A percentile compares a stretch with the other conserved stretches of the same genome.
These are phyloP conservation scores for Globisporangium radiosum DNA, from an alignment of 352 stramenopile species.

Conservation along the genomic window DNA sequence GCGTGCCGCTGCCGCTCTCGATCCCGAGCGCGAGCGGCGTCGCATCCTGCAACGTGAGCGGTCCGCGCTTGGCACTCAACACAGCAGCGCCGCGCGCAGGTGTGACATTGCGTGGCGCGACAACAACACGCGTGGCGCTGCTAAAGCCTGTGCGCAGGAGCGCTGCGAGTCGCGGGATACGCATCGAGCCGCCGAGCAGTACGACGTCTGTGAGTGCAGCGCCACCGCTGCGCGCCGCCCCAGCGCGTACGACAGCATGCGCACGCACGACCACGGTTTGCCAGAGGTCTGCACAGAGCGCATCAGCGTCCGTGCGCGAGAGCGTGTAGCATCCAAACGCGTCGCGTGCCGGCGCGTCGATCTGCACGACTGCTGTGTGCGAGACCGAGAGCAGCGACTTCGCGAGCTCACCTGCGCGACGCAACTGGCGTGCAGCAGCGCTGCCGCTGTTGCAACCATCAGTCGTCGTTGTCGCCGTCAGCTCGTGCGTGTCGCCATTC, in stretches of 20 bases:
- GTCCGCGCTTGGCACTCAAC: constrained; percentile 4
- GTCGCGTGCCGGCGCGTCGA: constrained; percentile 18
- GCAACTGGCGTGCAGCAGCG: constrained; percentile 14
- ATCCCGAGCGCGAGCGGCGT: constrained; percentile 26
- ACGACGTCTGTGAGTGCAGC: constrained; percentile 16
- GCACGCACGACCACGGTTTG: constrained; percentile 6
- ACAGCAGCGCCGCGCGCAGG: constrained; percentile 15
- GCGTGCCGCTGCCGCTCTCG: constrained; percentile 23
- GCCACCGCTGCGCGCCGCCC: background rate
- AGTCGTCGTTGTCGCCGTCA: too few species aligned
- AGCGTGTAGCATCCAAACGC: constrained; percentile 24
- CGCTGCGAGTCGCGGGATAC: constrained; percentile 18
- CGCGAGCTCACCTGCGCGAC: constrained; percentile 27
- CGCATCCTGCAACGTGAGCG: constrained; percentile 15
- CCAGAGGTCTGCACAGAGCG: constrained; percentile 30
- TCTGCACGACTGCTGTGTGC: constrained; percentile 19
- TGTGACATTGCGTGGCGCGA: background rate
- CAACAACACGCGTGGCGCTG: constrained; percentile 4
- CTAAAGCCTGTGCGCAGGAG: constrained; percentile 18
- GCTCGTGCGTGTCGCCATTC: too few species aligned
- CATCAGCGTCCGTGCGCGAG: constrained; percentile 31
- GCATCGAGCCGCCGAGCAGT: constrained; percentile 25
- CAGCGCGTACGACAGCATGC: constrained; percentile 8
- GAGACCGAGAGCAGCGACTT: constrained; percentile 40
- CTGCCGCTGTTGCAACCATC: background rate